Percentiles rank a stretch among this genome's conserved stretches.
Conservation (phyloP, 257 asterid species). For the Jaltomata sinuosa region DNA sequence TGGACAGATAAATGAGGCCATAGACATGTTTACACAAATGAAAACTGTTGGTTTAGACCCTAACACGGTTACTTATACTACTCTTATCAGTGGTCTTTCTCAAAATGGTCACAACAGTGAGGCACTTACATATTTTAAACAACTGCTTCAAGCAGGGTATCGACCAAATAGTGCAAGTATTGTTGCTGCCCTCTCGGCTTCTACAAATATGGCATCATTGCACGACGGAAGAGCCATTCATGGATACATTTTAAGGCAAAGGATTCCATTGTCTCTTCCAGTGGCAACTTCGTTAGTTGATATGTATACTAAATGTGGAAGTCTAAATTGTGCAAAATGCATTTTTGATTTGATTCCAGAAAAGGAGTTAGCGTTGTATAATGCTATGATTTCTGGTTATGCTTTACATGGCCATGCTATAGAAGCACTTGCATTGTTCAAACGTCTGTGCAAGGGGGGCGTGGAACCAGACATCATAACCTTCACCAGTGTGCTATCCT, state of each 20-base stretch:
- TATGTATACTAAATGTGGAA: slow-evolving; percentile 25
- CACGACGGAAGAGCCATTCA: slow-evolving; percentile 19
- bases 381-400: slow-evolving; percentile 24
- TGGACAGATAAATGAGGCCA: slow-evolving; percentile 22
- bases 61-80: slow-evolving; percentile 16
- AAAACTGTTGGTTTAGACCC: slow-evolving; percentile 7
- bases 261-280: slow-evolving; percentile 12
- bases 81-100: slow-evolving; percentile 17
- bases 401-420: slow-evolving; percentile 16
- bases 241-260: slow-evolving; percentile 7
- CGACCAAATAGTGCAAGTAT: slow-evolving; percentile 13
- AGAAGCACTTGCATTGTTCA: slow-evolving; percentile 15
- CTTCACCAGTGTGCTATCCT: slow-evolving; percentile 16
- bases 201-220: slow-evolving; percentile 9
- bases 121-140: slow-evolving; percentile 10
- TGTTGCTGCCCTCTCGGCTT: slow-evolving; percentile 18
- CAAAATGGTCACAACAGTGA: slow-evolving; percentile 11
- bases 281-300: slow-evolving; percentile 15
- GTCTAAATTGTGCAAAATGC: slow-evolving; percentile 4
- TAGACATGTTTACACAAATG: slow-evolving; percentile 17
- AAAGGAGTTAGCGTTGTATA: slow-evolving; percentile 15
- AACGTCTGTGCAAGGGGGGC: slow-evolving; percentile 3
- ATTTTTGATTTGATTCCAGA: not conserved
- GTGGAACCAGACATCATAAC: slow-evolving; percentile 14
- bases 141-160: slow-evolving; percentile 12